Conservation (phyloP, 1,139 yeast genomes). For the Candida buenavistaensis region DNA sequence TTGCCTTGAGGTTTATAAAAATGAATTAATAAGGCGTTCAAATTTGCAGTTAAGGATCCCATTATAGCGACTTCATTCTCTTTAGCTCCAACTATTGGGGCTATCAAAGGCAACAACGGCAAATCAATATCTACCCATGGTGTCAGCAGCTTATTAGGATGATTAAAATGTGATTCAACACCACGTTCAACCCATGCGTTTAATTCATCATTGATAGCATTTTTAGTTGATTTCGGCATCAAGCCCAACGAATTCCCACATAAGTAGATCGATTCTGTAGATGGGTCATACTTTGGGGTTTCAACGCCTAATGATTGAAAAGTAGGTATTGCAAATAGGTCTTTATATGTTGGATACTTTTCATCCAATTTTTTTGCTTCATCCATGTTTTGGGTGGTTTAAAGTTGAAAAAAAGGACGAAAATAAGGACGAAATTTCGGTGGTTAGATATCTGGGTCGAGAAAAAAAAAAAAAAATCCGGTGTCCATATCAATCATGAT, state of each 20-base stretch:
- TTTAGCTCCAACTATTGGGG: conserved; percentile 74
- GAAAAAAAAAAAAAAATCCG: conserved; percentile 1
- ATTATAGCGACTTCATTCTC: conserved; percentile 77
- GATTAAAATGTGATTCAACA: conserved; percentile 83
- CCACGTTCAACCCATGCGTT: conserved; percentile 80
- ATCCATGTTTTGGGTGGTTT: conserved; percentile 9
- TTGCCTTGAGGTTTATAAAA: conserved; percentile 68
- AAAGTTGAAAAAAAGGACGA: not conserved
- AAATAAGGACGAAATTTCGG: too few relatives aligned
- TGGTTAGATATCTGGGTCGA: too few relatives aligned
- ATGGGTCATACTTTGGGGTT: conserved; percentile 17
- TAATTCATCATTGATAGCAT: conserved; percentile 63
- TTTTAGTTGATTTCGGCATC: conserved; percentile 68
- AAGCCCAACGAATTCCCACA: conserved; percentile 93
- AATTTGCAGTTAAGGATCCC: conserved; percentile 82
- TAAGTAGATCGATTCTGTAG: conserved; percentile 52
- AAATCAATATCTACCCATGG: conserved; percentile 85
- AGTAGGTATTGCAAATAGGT: conserved; percentile 61
- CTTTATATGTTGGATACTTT: conserved; percentile 35
- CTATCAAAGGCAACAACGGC: conserved; percentile 67
- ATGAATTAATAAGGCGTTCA: conserved; percentile 70
- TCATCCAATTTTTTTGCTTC: conserved; percentile 31
- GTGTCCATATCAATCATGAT: conserved; percentile 52
- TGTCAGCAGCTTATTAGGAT: conserved; percentile 49
- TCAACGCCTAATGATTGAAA: conserved; percentile 50